Percentiles rank a stretch among this genome's conserved stretches.
Conservation (phyloP, 345 rosid genomes). For the Populus davidiana region DNA sequence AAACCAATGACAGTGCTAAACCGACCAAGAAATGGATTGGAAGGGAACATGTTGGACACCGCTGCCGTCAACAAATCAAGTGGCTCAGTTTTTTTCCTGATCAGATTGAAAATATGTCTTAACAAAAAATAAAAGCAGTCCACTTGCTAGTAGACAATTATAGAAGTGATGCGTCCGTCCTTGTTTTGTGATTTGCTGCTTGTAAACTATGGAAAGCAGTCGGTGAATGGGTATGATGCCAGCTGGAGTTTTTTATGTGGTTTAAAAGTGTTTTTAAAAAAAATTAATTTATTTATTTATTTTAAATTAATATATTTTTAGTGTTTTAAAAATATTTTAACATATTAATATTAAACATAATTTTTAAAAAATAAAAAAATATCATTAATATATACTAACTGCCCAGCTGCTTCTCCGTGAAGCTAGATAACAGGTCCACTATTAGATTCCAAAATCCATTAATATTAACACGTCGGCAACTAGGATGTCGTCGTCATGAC, state of each 20-base stretch:
- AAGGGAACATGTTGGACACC: slow-evolving; percentile 35
- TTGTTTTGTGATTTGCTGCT: background rate
- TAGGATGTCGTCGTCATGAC: slow-evolving; percentile 24
- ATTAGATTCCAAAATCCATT: slow-evolving; percentile 20
- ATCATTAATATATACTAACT: slow-evolving; percentile 18
- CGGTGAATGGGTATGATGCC: slow-evolving; percentile 24
- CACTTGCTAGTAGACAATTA: background rate
- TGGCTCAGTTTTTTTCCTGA: slow-evolving; percentile 19
- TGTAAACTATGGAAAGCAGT: background rate
- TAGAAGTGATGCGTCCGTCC: background rate
- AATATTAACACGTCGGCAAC: slow-evolving; percentile 38
- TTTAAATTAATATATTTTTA: no score
- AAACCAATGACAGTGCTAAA: background rate
- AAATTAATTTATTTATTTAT: no score
- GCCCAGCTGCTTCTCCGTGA: slow-evolving; percentile 41
- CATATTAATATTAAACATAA: no score
- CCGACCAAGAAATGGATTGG: slow-evolving; percentile 39
- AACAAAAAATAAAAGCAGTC: background rate
- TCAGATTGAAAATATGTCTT: background rate
- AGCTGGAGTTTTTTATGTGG: slow-evolving; percentile 4
- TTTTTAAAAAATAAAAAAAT: no score
- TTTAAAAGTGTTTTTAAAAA: no score
- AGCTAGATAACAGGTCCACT: slow-evolving; percentile 21
- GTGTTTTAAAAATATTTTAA: no score
- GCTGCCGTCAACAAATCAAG: slow-evolving; percentile 15